Conservation (phyloP, 257 asterid species). For the Striga asiatica region DNA sequence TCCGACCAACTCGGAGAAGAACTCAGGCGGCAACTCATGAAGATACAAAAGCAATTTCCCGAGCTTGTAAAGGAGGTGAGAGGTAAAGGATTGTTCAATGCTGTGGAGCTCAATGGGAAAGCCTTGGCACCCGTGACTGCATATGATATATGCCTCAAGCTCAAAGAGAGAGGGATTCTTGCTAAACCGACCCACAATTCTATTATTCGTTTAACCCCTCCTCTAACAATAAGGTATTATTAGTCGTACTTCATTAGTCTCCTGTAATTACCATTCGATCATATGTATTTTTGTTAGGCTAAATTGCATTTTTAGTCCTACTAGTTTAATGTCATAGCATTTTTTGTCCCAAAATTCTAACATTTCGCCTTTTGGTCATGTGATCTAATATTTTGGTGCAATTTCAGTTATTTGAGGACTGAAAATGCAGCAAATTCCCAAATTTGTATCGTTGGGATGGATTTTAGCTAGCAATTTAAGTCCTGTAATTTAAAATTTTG, state of each 20-base stretch:
- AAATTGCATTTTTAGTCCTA: too few relatives aligned
- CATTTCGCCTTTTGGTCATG: too few relatives aligned
- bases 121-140: conserved; percentile 63
- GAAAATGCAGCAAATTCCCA: too few relatives aligned
- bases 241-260: background rate
- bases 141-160: conserved; percentile 79
- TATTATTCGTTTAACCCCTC: conserved; percentile 80
- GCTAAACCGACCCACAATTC: conserved; percentile 91
- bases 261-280: background rate
- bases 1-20: conserved; percentile 69
- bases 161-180: conserved; percentile 85
- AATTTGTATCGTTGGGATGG: too few relatives aligned
- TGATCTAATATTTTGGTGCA: too few relatives aligned
- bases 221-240: conserved; percentile 67
- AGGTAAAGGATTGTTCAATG: conserved; percentile 84
- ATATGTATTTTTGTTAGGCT: background rate
- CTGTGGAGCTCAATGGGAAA: conserved; percentile 74
- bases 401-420: too few relatives aligned
- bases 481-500: too few relatives aligned
- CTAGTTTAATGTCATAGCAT: too few relatives aligned
- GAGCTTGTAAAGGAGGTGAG: conserved; percentile 67
- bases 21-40: conserved; percentile 49
- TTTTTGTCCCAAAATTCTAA: too few relatives aligned
- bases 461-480: too few relatives aligned
- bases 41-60: conserved; percentile 59